Conservation (phyloP, 176 grass and related monocot genomes). For the Avena sativa region DNA sequence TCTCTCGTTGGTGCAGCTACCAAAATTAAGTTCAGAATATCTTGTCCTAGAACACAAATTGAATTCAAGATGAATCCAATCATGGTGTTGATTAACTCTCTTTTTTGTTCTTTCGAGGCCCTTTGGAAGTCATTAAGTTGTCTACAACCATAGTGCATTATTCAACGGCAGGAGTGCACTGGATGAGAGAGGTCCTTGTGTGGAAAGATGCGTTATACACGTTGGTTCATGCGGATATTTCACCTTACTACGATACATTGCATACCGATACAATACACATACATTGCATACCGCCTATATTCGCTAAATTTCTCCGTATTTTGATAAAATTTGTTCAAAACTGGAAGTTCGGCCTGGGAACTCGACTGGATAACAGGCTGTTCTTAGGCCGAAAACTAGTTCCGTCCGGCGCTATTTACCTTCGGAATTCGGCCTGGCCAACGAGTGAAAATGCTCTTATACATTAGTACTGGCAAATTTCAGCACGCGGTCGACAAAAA, state of each 20-base stretch:
- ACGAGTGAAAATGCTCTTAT: too few relatives aligned
- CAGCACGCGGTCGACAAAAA: background rate
- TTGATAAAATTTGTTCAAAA: too few relatives aligned
- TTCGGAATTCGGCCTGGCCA: too few relatives aligned
- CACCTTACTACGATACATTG: background rate
- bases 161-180: constrained; percentile 25
- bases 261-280: background rate
- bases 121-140: constrained; percentile 46
- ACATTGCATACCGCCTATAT: background rate
- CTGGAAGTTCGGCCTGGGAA: too few relatives aligned
- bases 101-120: constrained; percentile 46
- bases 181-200: background rate
- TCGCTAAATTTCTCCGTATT: too few relatives aligned
- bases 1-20: background rate
- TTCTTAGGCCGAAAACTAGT: too few relatives aligned
- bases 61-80: background rate
- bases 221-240: constrained; percentile 25
- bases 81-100: background rate
- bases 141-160: background rate
- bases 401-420: too few relatives aligned
- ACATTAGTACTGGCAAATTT: background rate
- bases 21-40: background rate
- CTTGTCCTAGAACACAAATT: background rate
- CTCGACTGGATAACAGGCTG: too few relatives aligned
- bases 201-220: constrained; percentile 52